Base-by-base conservation (phyloP, 148 eudicot species). In the Bassia scoparia region DNA sequence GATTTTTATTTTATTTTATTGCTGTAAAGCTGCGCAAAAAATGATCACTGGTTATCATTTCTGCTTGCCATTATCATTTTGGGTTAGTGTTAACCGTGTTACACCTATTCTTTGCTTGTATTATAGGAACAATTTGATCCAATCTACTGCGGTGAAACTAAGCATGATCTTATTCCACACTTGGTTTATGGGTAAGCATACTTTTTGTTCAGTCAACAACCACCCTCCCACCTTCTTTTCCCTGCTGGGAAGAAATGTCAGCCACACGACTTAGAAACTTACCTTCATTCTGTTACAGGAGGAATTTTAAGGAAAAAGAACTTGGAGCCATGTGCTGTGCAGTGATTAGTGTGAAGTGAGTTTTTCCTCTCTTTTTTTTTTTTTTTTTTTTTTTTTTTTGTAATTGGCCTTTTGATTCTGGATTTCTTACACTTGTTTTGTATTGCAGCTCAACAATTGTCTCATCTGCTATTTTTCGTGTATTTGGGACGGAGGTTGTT, bases 321-420 rank as follows among this genome's bases (percentile, higher is more conserved):
- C 88, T 89, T 74, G 90, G 90, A 10, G 93, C 97, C 67, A 91
- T 91, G 91, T 87, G 83, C 67, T 91, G 91, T 82, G 96, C 96
- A 41, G 76, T 87, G 76, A 77, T 94, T 48, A 83, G 71, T 38
- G 91, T 91, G 65, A 82, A 87, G 98, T 94, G 76, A 86, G 89
- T 60, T 60, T 49, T 52, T 43, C 44, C 63, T 70, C 16, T 58
- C 49, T 29, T 10, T 37, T 37, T 24, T 24, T 49, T n/a, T n/a
- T n/a, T n/a, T n/a, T n/a, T n/a, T n/a, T n/a, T n/a, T n/a, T n/a
- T n/a, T 54, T 29, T 10, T 37, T 37, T 24, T 24, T 49, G 18
- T 75, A 15, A 26, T 60, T 56, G 18, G 30, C 44, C 27, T 37
- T 43, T 58, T 50, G 72, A 49, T 46, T 29, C 15, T 34, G 29